Base-by-base conservation (phyloP, 2,329 filamentous ascomycete species). In the Fusarium sterilihyphosum region DNA sequence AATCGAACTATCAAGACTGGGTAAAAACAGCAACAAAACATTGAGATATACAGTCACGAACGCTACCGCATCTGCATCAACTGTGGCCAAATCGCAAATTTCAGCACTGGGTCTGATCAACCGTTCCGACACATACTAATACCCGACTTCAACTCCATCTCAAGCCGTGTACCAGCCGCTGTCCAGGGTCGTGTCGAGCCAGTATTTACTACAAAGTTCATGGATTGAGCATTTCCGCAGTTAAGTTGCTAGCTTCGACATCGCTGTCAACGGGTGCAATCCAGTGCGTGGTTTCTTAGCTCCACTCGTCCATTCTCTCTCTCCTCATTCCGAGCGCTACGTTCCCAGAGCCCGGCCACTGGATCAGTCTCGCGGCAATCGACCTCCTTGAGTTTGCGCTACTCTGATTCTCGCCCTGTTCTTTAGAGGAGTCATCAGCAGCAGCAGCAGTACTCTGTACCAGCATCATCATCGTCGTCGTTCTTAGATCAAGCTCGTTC, bases 261-360 rank as follows among this genome's bases (percentile, higher is more conserved):
- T 61, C 65, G 56, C 75, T 60, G 63, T 61, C 69, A 75, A 79
- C 75, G 77, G 76, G 73, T 77, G 73, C 79, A 81, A 80, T 81
- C 80, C 79, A 81, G 78, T 78, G 76, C 77, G 77, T 76, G 79
- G 78, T 81, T 79, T 80, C 71, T 60, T 77, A 69, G 77, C 69
- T 73, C 72, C 75, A 78, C 75, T 43, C 64, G 64, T 56, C 68
- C 67, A 71, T 73, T 70, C 74, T 73, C 68, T 61, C 46, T 53
- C 49, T 64, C 53, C 41, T 49, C 62, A 68, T 64, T 71, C 58
- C 62, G 66, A 73, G 62, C 67, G 73, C 72, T 73, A 71, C 75
- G 72, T 77, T 74, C 77, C 75, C 71, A 78, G 75, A 78, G 70
- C 77, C 77, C 62, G 77, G 77, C 73, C 66, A 74, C 77, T 78